Percentiles rank a stretch among this genome's conserved stretches.
Evolutionary conservation across 306 rosid species (phyloP).

Genomic region (Corylus avellana): DNA sequence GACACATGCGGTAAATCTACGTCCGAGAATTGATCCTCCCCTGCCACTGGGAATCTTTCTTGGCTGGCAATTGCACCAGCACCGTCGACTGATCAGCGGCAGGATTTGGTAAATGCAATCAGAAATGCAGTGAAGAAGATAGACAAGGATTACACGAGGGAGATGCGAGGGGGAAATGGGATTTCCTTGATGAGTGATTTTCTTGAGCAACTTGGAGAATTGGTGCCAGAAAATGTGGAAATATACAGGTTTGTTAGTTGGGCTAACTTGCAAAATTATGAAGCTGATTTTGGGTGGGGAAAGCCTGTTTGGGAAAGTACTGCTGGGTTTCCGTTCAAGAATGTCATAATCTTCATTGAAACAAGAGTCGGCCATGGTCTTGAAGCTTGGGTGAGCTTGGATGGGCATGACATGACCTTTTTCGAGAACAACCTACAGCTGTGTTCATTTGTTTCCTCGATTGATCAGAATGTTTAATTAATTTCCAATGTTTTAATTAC

Average conservation of each 20-base stretch:
- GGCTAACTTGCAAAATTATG: constrained; percentile 32
- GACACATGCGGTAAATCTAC: constrained; percentile 37
- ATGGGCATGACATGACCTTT: not conserved
- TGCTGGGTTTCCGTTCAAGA: not conserved
- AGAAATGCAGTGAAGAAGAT: constrained; percentile 19
- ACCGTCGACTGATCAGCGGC: not conserved
- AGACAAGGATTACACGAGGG: not conserved
- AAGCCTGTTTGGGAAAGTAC: constrained; percentile 38
- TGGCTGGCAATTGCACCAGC: constrained; percentile 23
- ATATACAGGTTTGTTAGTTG: constrained; percentile 30
- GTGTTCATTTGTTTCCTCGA: not conserved
- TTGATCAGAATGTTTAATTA: not conserved
- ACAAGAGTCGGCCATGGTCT: not conserved
- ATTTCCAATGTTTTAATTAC: not conserved
- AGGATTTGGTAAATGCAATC: constrained; percentile 23
- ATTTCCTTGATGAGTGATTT: not conserved
- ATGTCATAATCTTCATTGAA: not conserved
- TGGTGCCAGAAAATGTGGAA: constrained; percentile 10
- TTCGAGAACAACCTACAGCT: not conserved
- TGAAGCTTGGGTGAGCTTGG: not conserved
- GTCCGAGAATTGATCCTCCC: constrained; percentile 28
- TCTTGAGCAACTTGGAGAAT: not conserved
- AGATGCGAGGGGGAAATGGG: constrained; percentile 17
- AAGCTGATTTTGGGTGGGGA: constrained; percentile 45
- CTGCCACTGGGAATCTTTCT: constrained; percentile 42